These are phyloP conservation scores for Tieghemostelium lacteum DNA, from an alignment of 78 protist species.

Conservation along the genomic window DNA sequence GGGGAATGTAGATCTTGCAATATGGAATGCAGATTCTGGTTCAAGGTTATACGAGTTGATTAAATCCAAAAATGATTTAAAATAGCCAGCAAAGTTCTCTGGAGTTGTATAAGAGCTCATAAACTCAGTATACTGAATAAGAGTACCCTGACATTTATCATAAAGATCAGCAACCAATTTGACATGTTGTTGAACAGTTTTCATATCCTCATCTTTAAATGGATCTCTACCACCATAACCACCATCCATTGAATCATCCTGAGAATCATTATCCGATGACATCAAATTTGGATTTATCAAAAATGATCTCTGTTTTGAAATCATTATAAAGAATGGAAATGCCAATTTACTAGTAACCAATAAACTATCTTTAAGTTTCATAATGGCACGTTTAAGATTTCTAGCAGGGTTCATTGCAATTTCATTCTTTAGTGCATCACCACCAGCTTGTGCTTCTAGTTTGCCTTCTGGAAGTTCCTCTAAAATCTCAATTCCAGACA, in stretches of 20 bases:
- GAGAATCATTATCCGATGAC: not conserved
- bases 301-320: constrained; percentile 56
- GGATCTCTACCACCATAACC: not conserved
- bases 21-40: constrained; percentile 75
- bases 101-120: not conserved
- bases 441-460: constrained; percentile 84
- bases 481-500: constrained; percentile 66
- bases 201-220: not conserved
- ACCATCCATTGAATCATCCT: not conserved
- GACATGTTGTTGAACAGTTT: constrained; percentile 41
- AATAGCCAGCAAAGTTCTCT: constrained; percentile 12
- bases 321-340: constrained; percentile 40
- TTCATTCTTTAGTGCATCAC: constrained; percentile 72
- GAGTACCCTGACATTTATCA: constrained; percentile 85
- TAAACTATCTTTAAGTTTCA: constrained; percentile 38
- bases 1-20: constrained; percentile 17
- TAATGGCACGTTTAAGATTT: constrained; percentile 46
- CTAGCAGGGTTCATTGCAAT: not conserved
- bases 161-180: constrained; percentile 74
- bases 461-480: constrained; percentile 70
- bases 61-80: constrained; percentile 19
- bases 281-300: not conserved
- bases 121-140: constrained; percentile 74
- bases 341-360: constrained; percentile 43
- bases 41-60: constrained; percentile 23